Evolutionary conservation across 2,329 filamentous ascomycete species (phyloP), one percentile per base, ranked within the genome.

Genomic region (Chalara sp.): DNA sequence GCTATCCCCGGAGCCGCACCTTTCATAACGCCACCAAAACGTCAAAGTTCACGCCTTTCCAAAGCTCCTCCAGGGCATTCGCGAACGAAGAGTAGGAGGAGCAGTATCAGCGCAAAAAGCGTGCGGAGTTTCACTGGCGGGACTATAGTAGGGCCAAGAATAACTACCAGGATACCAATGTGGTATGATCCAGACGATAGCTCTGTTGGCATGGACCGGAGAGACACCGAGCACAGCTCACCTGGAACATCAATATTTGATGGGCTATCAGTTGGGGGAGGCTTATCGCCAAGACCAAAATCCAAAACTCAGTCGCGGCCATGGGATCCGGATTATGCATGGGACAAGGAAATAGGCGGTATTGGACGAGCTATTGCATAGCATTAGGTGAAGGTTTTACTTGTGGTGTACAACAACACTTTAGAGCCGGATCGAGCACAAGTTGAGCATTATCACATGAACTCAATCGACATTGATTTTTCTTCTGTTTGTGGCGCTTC

Each of bases 1-100:
- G 66, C 74, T 1, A 64, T 84, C 3, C 79, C 80, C 5, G 81
- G 81, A 33, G 81, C 79, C 52, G 75, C 76, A 44, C 78, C 81
- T 4, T 85, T 81, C 56, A 63, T 84, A 32, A 65, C 43, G 6
- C 11, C 74, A 6, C 68, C 71, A 8, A 81, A 74, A 63, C 73
- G 78, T 8, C 74, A 77, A 11, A 69, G 73, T 3, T 78, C 78
- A 4, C 73, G 79, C 13, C 65, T 82, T 4, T 74, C 75, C 39
- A 83, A 83, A 50, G 49, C 59, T 40, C 55, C 56, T 37, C 59
- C 56, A 5, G 55, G 61, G 30, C 63, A 65, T 55, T 13, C 44
- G 6, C 51, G 62, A 39, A 55, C 60, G 42, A 65, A 63, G 55
- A 63, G 61, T 37, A 56, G 61, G 43, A 58, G 58, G 43, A 65